Percentiles rank a stretch among this genome's conserved stretches.
These are phyloP conservation scores for Eucalyptus decipiens DNA, from an alignment of 345 rosid species.

Conservation along the genomic window DNA sequence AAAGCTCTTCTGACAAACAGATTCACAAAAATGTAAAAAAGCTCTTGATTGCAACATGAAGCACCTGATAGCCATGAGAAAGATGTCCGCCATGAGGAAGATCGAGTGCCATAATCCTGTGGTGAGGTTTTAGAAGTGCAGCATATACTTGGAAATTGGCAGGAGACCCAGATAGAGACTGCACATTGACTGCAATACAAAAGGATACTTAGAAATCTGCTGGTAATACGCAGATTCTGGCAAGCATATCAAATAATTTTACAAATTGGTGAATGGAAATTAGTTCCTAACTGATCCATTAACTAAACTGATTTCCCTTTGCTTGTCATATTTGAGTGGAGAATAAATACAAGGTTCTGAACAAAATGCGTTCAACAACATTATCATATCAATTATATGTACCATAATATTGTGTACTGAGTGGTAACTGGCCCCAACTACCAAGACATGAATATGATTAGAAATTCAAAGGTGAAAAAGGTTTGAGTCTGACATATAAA, in stretches of 20 bases:
- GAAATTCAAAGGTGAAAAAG: background rate
- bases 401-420: background rate
- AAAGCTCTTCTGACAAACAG: background rate
- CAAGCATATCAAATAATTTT: background rate
- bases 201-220: background rate
- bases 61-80: slow-evolving; percentile 99
- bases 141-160: slow-evolving; percentile 94
- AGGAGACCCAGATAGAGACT: slow-evolving; percentile 95
- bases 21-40: background rate
- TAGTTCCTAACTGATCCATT: background rate
- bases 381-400: background rate
- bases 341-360: background rate
- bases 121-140: slow-evolving; percentile 87
- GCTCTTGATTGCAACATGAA: background rate
- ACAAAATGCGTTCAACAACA: background rate
- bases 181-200: slow-evolving; percentile 76
- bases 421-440: background rate
- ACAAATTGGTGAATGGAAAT: background rate
- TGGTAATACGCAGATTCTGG: background rate
- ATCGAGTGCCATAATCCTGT: slow-evolving; percentile 99
- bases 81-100: slow-evolving; percentile 99
- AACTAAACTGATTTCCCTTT: background rate
- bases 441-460: background rate
- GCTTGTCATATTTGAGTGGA: background rate
- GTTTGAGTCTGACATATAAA: background rate